Evolutionary conservation across 345 rosid species (phyloP), one percentile per base, ranked within the genome.

Genomic region (Microcos paniculata): DNA sequence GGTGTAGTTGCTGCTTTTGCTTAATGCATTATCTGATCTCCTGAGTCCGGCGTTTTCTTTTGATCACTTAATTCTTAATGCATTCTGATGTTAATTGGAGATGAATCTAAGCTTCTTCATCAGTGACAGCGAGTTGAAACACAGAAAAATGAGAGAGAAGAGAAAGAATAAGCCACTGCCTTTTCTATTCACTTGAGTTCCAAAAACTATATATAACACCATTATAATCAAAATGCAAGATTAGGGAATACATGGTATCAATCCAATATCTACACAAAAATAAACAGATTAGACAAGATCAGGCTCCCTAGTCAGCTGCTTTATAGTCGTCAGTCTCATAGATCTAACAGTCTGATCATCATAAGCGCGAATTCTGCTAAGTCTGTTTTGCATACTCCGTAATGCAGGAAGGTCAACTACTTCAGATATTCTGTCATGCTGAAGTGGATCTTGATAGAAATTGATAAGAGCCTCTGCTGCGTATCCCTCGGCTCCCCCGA

Each of bases 381-480:
- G 74, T 74, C 88, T 85, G 56, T 77, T 72, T 70, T 76, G 86
- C 87, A 88, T 85, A 62, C 67, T 77, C 71, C 74, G 80, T 64
- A 88, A 79, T 35, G 81, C 81, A 55, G 81, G 77, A 70, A 42
- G 79, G 24, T 68, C 77, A 73, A 82, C 76, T 19, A 85, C 88
- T 59, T 83, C 88, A 24, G 76, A 76, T 52, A 87, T 78, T 56
- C 73, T 69, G 21, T 42, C 85, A 46, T 55, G 75, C 57, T 79
- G 82, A 23, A 45, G 40, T 30, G 80, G 88, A 75, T 88, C 92
- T 70, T 83, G 81, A 1, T 82, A 81, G 75, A 90, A 80, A 73
- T 78, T 87, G 23, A 88, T 48, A 59, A 88, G 81, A 38, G 87
- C 88, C 84, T 88, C 89, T 0, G 86, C 82, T 26, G 87, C 87